A percentile compares a stretch with the other conserved stretches of the same genome.
phyloP scores from a whole-genome alignment of 805 yeast species.

The Priceomyces haplophilus region DNA sequence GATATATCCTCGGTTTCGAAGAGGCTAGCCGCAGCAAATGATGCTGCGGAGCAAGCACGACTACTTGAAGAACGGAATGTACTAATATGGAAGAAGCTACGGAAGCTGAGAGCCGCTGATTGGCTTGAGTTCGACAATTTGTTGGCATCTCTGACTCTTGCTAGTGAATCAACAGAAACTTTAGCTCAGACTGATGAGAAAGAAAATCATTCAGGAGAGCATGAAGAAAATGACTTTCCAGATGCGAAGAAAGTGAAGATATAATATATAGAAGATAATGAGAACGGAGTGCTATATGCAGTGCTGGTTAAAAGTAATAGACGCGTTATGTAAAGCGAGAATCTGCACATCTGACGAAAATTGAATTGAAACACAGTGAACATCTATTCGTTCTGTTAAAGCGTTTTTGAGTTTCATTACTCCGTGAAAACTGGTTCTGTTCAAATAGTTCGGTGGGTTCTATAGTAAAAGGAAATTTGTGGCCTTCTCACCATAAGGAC shows the following conservation, averaged over 20 bases:
- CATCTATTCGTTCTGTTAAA: no score
- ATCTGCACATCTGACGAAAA: conserved; percentile 1
- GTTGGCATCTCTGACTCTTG: conserved; percentile 5
- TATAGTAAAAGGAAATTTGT: no score
- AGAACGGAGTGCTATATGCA: background rate
- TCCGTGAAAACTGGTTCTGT: no score
- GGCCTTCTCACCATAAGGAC: no score
- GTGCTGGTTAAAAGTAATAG: background rate
- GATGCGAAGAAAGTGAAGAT: background rate
- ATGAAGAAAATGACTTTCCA: conserved; percentile 1
- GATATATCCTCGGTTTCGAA: conserved; percentile 10
- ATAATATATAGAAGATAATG: conserved; percentile 1
- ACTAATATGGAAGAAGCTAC: conserved; percentile 31
- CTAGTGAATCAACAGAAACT: background rate
- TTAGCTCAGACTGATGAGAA: background rate
- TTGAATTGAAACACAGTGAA: background rate
- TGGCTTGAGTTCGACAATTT: conserved; percentile 29
- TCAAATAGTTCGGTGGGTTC: no score
- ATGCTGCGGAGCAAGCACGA: conserved; percentile 9
- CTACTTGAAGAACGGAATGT: conserved; percentile 26
- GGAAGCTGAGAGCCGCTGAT: conserved; percentile 16
- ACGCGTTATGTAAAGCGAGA: background rate
- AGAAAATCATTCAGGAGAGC: background rate
- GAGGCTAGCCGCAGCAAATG: conserved; percentile 10
- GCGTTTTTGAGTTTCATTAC: no score